Evolutionary conservation across 345 rosid species (phyloP).

Genomic region (Rhizophora apiculata): DNA sequence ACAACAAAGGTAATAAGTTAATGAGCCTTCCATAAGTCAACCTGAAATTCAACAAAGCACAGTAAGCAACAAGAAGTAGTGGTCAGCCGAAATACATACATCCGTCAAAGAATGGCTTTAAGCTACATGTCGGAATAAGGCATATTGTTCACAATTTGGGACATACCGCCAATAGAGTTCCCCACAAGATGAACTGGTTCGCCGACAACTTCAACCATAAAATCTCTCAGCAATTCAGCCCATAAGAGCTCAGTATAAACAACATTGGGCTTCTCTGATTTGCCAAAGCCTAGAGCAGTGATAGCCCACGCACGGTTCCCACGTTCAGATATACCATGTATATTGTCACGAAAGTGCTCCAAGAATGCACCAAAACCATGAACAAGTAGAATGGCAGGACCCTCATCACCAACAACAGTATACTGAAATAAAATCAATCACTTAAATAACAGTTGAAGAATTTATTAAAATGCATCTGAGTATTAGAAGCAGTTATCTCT

Average conservation of each 20-base stretch:
- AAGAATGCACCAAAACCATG: slow-evolving; percentile 97
- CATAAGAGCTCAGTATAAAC: slow-evolving; percentile 80
- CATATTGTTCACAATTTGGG: slow-evolving; percentile 2
- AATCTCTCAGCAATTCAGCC: slow-evolving; percentile 86
- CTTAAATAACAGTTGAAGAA: slow-evolving; percentile 5
- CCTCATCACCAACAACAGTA: slow-evolving; percentile 51
- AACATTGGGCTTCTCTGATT: slow-evolving; percentile 85
- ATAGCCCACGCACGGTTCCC: slow-evolving; percentile 75
- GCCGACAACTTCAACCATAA: slow-evolving; percentile 64
- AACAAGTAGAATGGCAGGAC: slow-evolving; percentile 75
- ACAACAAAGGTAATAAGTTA: slow-evolving; percentile 5
- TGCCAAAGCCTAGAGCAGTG: slow-evolving; percentile 79
- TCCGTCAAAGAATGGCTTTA: neutral
- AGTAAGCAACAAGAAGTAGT: neutral
- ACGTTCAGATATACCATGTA: slow-evolving; percentile 43
- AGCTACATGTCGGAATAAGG: neutral
- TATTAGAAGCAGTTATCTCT: slow-evolving; percentile 16
- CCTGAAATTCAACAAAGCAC: neutral
- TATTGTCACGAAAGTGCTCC: slow-evolving; percentile 81
- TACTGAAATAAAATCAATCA: slow-evolving; percentile 44
- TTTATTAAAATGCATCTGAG: neutral
- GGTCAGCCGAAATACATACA: neutral
- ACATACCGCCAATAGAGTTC: slow-evolving; percentile 84
- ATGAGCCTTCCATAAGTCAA: neutral
- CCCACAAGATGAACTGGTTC: slow-evolving; percentile 85